phyloP scores from a whole-genome alignment of 2,329 filamentous ascomycete genomes.

The Didymella lethalis region DNA sequence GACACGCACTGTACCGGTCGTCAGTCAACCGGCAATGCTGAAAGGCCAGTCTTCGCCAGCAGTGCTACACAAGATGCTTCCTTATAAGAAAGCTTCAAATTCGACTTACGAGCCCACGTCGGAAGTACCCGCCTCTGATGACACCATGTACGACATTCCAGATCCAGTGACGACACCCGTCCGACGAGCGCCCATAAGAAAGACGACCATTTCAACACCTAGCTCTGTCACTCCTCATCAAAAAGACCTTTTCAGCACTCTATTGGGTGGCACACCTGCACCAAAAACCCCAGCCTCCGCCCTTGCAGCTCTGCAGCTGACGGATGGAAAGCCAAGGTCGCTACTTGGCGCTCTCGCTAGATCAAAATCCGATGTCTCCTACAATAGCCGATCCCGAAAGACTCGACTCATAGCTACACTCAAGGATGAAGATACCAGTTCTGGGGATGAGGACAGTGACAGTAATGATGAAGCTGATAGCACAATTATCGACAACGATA shows the following conservation, averaged over 20 bases:
- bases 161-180: conserved; percentile 33
- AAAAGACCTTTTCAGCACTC: conserved; percentile 44
- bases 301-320: conserved; percentile 42
- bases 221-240: conserved; percentile 50
- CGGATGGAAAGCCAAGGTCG: conserved; percentile 34
- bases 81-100: conserved; percentile 24
- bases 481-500: conserved; percentile 1
- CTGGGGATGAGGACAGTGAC: conserved; percentile 37
- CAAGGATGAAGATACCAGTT: conserved; percentile 35
- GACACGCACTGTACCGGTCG: conserved; percentile 10
- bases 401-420: conserved; percentile 45
- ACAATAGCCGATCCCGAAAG: conserved; percentile 35
- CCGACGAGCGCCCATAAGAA: conserved; percentile 28
- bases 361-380: conserved; percentile 46
- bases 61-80: conserved; percentile 44
- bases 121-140: conserved; percentile 31
- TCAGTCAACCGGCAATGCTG: conserved; percentile 16
- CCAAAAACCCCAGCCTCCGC: conserved; percentile 43
- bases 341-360: conserved; percentile 35
- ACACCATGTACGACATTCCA: conserved; percentile 50
- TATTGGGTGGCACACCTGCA: conserved; percentile 41
- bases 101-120: background rate
- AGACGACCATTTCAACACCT: conserved; percentile 21
- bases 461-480: conserved; percentile 35
- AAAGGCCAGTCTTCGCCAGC: conserved; percentile 48